These are phyloP conservation scores for Paramecium octaurelia DNA, from an alignment of 73 alveolate species.

Conservation along the genomic window DNA sequence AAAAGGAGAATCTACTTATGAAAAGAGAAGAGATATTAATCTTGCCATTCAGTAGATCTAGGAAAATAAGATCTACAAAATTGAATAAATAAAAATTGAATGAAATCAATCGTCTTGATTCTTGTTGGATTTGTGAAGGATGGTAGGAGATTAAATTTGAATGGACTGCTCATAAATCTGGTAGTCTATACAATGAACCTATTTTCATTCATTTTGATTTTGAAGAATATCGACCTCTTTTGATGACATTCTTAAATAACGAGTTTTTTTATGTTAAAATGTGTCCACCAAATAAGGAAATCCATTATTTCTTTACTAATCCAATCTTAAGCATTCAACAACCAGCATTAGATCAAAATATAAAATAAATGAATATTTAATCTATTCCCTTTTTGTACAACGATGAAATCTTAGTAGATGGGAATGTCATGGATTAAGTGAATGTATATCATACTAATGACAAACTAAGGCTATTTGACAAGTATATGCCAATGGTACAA, in stretches of 20 bases:
- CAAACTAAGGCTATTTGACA: neutral
- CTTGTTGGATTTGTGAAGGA: slow-evolving; percentile 97
- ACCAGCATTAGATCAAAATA: neutral
- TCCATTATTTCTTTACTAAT: slow-evolving; percentile 67
- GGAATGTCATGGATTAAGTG: neutral
- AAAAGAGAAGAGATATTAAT: slow-evolving; percentile 44
- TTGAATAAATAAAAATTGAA: neutral
- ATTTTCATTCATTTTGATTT: slow-evolving; percentile 75
- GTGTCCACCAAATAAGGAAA: slow-evolving; percentile 79
- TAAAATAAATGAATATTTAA: neutral
- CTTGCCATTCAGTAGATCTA: neutral
- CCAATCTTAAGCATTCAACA: neutral
- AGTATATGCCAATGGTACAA: slow-evolving; percentile 1
- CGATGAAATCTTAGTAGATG: slow-evolving; percentile 44
- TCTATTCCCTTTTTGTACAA: neutral
- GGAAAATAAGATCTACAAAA: slow-evolving; percentile 17
- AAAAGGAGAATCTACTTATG: neutral
- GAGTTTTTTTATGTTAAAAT: slow-evolving; percentile 71
- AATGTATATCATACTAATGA: neutral
- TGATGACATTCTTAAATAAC: slow-evolving; percentile 40
- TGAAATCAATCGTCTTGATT: neutral
- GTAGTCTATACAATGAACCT: slow-evolving; percentile 62
- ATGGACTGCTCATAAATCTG: slow-evolving; percentile 72
- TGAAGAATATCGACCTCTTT: slow-evolving; percentile 74
- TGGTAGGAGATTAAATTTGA: slow-evolving; percentile 90